Conservation (phyloP, 352 stramenopile genomes). For the Pythium chondricola region DNA sequence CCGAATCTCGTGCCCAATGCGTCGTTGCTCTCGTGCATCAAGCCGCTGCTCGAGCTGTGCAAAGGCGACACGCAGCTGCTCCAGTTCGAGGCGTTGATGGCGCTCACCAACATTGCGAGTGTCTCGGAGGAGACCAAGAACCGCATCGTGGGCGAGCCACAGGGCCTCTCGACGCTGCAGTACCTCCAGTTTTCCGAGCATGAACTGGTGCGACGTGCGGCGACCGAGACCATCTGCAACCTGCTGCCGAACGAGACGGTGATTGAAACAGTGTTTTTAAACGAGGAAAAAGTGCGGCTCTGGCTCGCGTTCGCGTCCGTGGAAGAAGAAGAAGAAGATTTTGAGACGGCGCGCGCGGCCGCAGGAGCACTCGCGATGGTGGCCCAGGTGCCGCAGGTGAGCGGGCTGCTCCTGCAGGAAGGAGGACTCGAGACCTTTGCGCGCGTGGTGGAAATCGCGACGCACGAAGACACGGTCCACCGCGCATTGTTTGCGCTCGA, state of each 20-base stretch:
- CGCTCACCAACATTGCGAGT: slow-evolving; percentile 95
- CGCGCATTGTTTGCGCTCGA: slow-evolving; percentile 70
- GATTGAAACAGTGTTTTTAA: slow-evolving; percentile 90
- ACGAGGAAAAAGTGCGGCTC: slow-evolving; percentile 90
- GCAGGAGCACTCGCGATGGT: slow-evolving; percentile 93
- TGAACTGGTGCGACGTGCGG: slow-evolving; percentile 93
- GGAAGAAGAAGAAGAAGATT: slow-evolving; percentile 90
- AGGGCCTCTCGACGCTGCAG: slow-evolving; percentile 69
- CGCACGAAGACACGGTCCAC: slow-evolving; percentile 64
- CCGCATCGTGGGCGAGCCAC: slow-evolving; percentile 58
- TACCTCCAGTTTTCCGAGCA: slow-evolving; percentile 97
- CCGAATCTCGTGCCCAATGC: slow-evolving; percentile 83
- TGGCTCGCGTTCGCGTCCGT: slow-evolving; percentile 91
- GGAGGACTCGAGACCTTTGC: slow-evolving; percentile 53
- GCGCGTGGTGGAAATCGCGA: slow-evolving; percentile 38
- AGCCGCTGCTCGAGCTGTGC: slow-evolving; percentile 90
- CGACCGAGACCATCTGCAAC: slow-evolving; percentile 96
- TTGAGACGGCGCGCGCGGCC: slow-evolving; percentile 89
- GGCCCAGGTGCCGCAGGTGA: slow-evolving; percentile 64
- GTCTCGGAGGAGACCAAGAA: slow-evolving; percentile 94
- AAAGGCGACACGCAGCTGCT: slow-evolving; percentile 91
- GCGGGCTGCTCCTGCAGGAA: slow-evolving; percentile 65
- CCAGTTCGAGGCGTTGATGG: slow-evolving; percentile 93
- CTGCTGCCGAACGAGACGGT: slow-evolving; percentile 92
- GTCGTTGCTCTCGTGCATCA: slow-evolving; percentile 72